A percentile compares a stretch with the other conserved stretches of the same genome.
Evolutionary conservation across 2,329 filamentous ascomycete species (phyloP).

Genomic region (Sordariomycetes sp.): DNA sequence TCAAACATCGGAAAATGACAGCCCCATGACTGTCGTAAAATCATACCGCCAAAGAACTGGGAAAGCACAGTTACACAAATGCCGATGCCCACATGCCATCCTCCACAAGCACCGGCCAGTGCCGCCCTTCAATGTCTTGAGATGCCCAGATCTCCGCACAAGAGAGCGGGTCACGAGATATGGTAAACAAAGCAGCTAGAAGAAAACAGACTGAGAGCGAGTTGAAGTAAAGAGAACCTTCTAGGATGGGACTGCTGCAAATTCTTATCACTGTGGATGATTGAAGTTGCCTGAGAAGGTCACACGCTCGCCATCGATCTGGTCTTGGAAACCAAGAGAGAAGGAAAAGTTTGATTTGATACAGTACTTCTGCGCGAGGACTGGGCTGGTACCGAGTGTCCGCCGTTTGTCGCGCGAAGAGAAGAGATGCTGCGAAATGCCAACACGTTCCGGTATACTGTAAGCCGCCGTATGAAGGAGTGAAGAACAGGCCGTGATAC

Average conservation of each 20-base stretch:
- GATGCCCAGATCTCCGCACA: background rate
- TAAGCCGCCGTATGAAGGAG: background rate
- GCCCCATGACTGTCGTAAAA: background rate
- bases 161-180: background rate
- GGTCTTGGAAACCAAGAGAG: background rate
- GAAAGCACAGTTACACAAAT: background rate
- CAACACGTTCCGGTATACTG: background rate
- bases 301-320: background rate
- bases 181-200: background rate
- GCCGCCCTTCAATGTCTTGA: background rate
- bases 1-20: background rate
- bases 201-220: background rate
- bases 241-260: background rate
- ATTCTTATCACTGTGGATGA: background rate
- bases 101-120: background rate
- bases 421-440: background rate
- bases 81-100: background rate
- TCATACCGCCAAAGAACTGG: background rate
- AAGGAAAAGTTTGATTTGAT: conserved; percentile 1
- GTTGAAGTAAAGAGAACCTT: background rate
- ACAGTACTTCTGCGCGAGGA: conserved; percentile 1
- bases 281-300: background rate
- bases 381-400: conserved; percentile 4
- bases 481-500: background rate
- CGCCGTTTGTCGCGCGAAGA: background rate